Percentiles rank a stretch among this genome's conserved stretches.
Conservation (phyloP, 2,329 filamentous ascomycete species). For the Aspergillus amoenus region DNA sequence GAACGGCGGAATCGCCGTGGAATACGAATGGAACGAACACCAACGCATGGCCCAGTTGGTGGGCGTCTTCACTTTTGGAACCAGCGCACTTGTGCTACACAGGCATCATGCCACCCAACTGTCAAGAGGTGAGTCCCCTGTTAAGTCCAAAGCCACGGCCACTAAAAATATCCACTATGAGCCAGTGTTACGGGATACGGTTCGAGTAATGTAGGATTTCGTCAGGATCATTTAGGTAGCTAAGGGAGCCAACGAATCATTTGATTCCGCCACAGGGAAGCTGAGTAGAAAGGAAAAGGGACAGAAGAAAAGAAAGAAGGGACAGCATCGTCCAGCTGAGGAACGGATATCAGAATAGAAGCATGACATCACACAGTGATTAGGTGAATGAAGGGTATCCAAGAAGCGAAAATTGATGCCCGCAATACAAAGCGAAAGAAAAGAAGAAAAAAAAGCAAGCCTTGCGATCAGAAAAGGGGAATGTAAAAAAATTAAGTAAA, state of each 20-base stretch:
- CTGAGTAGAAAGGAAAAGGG: slow-evolving; percentile 9
- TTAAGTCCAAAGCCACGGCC: background rate
- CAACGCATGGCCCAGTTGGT: background rate
- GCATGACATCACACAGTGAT: slow-evolving; percentile 24
- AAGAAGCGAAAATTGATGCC: slow-evolving; percentile 22
- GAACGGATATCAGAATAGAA: slow-evolving; percentile 5
- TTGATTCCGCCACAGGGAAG: slow-evolving; percentile 11
- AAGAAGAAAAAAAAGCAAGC: background rate
- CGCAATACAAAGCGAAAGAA: slow-evolving; percentile 9
- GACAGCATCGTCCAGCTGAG: slow-evolving; percentile 1
- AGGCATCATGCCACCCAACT: background rate
- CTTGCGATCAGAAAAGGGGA: slow-evolving; percentile 7
- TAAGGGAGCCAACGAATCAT: slow-evolving; percentile 10
- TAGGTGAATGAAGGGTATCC: slow-evolving; percentile 25
- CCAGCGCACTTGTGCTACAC: background rate
- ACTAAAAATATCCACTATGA: background rate
- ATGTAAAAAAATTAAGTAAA: slow-evolving; percentile 13
- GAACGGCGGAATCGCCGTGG: background rate
- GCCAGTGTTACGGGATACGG: background rate
- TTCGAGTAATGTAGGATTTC: slow-evolving; percentile 16
- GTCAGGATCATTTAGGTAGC: slow-evolving; percentile 21
- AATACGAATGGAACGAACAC: background rate
- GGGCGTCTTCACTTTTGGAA: background rate
- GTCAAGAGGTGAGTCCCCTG: too few relatives aligned
- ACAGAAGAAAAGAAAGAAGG: slow-evolving; percentile 9